Conservation (phyloP, 179 eudicot genomes). For the Monotropa hypopitys region DNA sequence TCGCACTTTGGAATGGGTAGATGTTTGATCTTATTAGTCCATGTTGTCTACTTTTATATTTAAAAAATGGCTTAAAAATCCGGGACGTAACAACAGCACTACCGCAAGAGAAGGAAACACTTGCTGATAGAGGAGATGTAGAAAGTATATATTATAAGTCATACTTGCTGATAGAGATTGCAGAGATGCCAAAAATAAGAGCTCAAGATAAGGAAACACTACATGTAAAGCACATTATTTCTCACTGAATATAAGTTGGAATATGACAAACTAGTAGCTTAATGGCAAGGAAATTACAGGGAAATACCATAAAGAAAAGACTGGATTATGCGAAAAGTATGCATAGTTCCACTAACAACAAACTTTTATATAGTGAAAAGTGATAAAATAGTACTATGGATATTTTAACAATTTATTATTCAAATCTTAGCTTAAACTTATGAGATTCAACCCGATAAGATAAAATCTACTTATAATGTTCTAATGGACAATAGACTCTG, state of each 20-base stretch:
- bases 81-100: too few species aligned
- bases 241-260: not conserved
- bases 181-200: not conserved
- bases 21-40: too few species aligned
- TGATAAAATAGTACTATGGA: not conserved
- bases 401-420: not conserved
- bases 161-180: too few species aligned
- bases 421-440: not conserved
- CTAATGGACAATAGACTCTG: constrained; percentile 86
- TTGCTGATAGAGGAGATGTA: too few species aligned
- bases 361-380: too few species aligned
- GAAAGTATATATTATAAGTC: not conserved
- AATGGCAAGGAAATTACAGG: not conserved
- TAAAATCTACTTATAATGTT: constrained; percentile 43
- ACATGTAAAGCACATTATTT: not conserved
- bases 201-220: not conserved
- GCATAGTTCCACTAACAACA: too few species aligned
- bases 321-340: too few species aligned
- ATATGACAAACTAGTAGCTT: not conserved
- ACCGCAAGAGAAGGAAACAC: too few species aligned
- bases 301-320: not conserved
- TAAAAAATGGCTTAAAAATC: too few species aligned
- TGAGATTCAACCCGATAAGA: not conserved
- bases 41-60: too few species aligned
- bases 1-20: too few species aligned